Evolutionary conservation across 2,329 filamentous ascomycete genomes (phyloP).

Genomic region (Ceratocystis harringtonii): DNA sequence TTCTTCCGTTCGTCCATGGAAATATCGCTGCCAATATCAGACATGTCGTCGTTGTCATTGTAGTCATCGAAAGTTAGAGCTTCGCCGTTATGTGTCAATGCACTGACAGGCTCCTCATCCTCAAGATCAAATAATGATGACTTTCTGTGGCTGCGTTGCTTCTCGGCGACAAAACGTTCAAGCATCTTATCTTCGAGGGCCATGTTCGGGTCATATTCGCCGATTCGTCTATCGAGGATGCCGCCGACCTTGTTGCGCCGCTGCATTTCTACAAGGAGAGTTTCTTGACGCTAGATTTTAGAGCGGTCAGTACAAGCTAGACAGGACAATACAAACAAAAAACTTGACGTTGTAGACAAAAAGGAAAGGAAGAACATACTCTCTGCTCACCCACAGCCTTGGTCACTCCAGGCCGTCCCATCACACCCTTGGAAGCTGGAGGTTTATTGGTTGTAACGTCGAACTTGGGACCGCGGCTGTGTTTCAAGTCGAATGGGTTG

Average conservation of each 20-base stretch:
- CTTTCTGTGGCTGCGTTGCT: conserved; percentile 63
- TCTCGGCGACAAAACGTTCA: conserved; percentile 79
- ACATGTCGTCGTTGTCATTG: conserved; percentile 60
- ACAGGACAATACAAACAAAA: neutral
- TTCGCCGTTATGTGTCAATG: conserved; percentile 72
- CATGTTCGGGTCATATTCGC: conserved; percentile 90
- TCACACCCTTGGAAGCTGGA: conserved; percentile 37
- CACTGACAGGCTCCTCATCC: conserved; percentile 52
- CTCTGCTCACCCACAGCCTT: conserved; percentile 79
- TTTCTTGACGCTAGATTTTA: conserved; percentile 50
- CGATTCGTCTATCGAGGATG: conserved; percentile 83
- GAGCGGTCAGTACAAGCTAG: conserved; percentile 19
- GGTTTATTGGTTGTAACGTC: conserved; percentile 59
- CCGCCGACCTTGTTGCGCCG: conserved; percentile 80
- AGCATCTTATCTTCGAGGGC: conserved; percentile 83
- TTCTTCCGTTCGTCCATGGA: conserved; percentile 39
- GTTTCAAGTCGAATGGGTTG: conserved; percentile 93
- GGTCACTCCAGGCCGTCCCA: conserved; percentile 66
- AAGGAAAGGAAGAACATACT: conserved; percentile 32
- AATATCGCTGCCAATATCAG: conserved; percentile 42
- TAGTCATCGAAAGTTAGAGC: conserved; percentile 69
- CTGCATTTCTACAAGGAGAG: conserved; percentile 79
- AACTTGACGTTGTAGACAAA: neutral
- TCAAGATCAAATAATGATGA: conserved; percentile 80
- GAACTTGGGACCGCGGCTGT: conserved; percentile 68